Base-by-base conservation (phyloP, 495 filamentous ascomycete species). In the Glonium stellatum region DNA sequence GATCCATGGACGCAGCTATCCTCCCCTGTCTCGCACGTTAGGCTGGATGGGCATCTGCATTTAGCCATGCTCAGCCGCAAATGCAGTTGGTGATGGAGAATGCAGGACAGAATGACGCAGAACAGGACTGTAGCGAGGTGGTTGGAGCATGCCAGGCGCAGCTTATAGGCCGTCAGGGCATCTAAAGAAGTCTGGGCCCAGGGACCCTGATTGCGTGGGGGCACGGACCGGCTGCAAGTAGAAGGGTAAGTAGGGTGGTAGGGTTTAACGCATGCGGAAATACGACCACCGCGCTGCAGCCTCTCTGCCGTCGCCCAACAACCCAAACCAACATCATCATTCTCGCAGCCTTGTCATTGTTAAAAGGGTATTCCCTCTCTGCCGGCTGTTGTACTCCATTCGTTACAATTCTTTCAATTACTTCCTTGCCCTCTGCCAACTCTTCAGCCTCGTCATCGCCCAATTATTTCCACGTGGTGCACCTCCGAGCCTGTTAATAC, bases 381-480 rank as follows among this genome's bases (percentile, higher is more conserved):
- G 48, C n/a, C 48, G 6, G 31, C 18, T 6, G 21, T 23, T 23
- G n/a, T 22, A 25, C 56, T 18, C 42, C 18, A 25, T 23, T 34
- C 11, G n/a, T 19, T 44, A 4, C 13, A 4, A 44, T 15, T 44
- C 39, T 35, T n/a, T n/a, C 46, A 42, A 34, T 41, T 25, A 12
- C 8, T 39, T 18, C 11, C n/a, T 9, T 42, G 55, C 6, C 8
- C 55, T 34, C 58, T 54, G 46, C 44, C 58, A 65, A 21, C 39
- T 44, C 54, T 11, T 23, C 55, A 59, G 63, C 59, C 63, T 66
- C 59, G 63, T 66, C 63, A 62, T 56, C 59, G 42, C n/a, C 53
- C 46, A 63, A 25, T 63, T 34, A 53, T 57, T 60, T 59, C 59
- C 64, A 67, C 64, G 64, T 63, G 60, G 64, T 60, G 57, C 42